Evolutionary conservation across 306 rosid species (phyloP).

Genomic region (Mimosa pudica): DNA sequence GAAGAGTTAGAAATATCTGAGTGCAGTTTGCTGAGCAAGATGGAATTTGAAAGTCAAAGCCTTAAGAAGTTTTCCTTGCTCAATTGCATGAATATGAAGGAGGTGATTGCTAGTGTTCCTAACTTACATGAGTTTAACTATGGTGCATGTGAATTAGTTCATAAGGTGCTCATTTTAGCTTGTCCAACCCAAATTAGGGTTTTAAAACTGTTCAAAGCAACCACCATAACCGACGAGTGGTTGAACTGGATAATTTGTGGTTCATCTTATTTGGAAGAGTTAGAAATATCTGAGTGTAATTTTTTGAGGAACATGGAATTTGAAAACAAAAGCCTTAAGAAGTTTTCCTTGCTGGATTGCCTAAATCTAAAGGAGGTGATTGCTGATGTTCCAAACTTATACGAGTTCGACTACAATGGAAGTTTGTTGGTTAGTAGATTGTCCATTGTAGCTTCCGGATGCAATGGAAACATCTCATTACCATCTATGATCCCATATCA

Average conservation of each 20-base stretch:
- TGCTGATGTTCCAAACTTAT: not conserved
- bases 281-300: not conserved
- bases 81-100: not conserved
- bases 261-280: not conserved
- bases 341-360: not conserved
- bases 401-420: not conserved
- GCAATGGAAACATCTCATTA: not conserved
- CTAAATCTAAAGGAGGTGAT: not conserved
- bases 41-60: not conserved
- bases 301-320: not conserved
- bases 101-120: not conserved
- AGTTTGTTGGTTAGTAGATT: not conserved
- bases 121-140: not conserved
- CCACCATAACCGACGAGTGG: not conserved
- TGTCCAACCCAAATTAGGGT: not conserved
- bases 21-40: not conserved
- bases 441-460: not conserved
- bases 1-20: not conserved
- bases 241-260: not conserved
- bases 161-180: not conserved
- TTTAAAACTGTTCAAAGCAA: not conserved
- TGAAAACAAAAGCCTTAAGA: not conserved
- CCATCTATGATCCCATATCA: not conserved
- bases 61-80: not conserved
- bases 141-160: not conserved